Conservation (phyloP, 208 protist genomes). For the Trypanosoma lewisi region DNA sequence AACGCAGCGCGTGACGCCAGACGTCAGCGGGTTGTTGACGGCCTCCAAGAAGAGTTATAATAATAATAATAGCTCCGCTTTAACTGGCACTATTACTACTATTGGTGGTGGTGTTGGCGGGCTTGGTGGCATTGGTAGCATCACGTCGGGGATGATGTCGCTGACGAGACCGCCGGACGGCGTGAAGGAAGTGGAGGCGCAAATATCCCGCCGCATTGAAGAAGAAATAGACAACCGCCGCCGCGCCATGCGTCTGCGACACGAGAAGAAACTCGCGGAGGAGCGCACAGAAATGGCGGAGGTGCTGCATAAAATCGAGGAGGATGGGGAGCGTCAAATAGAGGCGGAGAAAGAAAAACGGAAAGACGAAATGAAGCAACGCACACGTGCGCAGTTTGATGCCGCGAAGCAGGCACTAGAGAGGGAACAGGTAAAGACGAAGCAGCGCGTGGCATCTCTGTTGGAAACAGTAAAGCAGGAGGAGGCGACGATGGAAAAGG, state of each 20-base stretch:
- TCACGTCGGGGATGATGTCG: not conserved
- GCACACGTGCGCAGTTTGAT: constrained; percentile 20
- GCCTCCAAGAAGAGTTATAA: not conserved
- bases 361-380: constrained; percentile 18
- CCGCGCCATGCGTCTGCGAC: constrained; percentile 33
- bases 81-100: not conserved
- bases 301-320: constrained; percentile 19
- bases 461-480: constrained; percentile 17
- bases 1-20: constrained; percentile 10
- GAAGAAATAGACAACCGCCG: constrained; percentile 47
- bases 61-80: not conserved
- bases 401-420: not conserved
- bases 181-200: constrained; percentile 58
- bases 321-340: constrained; percentile 28
- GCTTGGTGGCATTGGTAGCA: not conserved
- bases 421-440: constrained; percentile 20
- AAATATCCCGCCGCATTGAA: constrained; percentile 48
- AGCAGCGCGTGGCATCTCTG: constrained; percentile 8
- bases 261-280: constrained; percentile 32
- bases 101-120: not conserved
- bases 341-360: constrained; percentile 23
- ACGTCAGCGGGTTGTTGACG: constrained; percentile 12
- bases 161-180: constrained; percentile 18
- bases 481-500: constrained; percentile 4
- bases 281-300: constrained; percentile 19